Evolutionary conservation across 306 rosid genomes (phyloP), one percentile per base, ranked within the genome.

Genomic region (Lablab purpureus): DNA sequence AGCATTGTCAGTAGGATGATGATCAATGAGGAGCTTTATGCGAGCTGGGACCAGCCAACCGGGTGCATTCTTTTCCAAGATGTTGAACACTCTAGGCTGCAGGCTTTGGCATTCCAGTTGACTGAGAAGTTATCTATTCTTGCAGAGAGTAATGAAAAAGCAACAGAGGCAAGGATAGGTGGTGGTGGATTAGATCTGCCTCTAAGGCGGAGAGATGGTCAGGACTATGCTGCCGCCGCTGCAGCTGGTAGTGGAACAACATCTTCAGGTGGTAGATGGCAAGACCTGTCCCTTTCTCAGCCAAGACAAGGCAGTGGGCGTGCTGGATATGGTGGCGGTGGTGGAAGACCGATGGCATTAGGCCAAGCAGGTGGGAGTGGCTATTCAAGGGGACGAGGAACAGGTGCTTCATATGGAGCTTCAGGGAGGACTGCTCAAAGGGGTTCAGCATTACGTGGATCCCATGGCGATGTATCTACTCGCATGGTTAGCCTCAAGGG

Each of bases 161-260:
- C 98, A 36, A 56, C 73, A n/a, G 98, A 94, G 80, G 93, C 89
- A 18, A 89, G 93, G 67, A 30, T 87, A 22, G 97, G 96, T 8
- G 97, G 98, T 13, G 96, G 98, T 77, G 97, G 94, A 51, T 36
- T 94, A 82, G 98, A 94, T 83, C 86, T 90, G 75, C 94, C 91
- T 59, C 27, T 40, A 40, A 89, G 96, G 84, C 90, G 98, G 9
- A 87, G 98, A 78, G 98, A 94, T 49, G 74, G 80, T 74, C 98
- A 92, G 84, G 98, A 94, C 77, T 92, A 90, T 71, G 88, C 89
- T 0, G 82, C 89, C 2, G 80, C 84, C 4, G 71, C 84, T 3
- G 71, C 90, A 3, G 55, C 13, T 0, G 36, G 71, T 1, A 7
- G 82, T 43, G 82, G 82, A 67, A 63, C 86, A 50, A 55, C 43